Evolutionary conservation across 257 asterid genomes (phyloP).

Genomic region (Capsicum pubescens): DNA sequence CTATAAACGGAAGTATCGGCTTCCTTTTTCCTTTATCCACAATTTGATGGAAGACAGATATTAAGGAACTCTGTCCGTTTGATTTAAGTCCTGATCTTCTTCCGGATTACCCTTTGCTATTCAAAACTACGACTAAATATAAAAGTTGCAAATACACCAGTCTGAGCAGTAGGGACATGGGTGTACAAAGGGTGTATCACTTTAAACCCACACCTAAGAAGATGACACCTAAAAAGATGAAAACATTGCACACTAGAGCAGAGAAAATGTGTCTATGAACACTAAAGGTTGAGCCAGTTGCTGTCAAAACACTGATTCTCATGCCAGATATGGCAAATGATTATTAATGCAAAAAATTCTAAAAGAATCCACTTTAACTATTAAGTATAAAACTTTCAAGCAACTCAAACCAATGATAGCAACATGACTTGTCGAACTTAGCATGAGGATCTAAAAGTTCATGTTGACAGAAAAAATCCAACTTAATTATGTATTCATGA

Average conservation of each 20-base stretch:
- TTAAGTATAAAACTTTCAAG: not conserved
- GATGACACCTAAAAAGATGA: slow-evolving; percentile 8
- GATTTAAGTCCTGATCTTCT: not conserved
- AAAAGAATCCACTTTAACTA: not conserved
- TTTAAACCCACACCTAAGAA: not conserved
- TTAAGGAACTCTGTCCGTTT: not conserved
- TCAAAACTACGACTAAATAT: not conserved
- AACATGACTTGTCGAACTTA: not conserved
- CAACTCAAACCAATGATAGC: not conserved
- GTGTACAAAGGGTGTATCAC: not conserved
- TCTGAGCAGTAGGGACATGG: not conserved
- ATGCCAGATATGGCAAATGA: slow-evolving; percentile 5
- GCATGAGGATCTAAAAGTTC: not conserved
- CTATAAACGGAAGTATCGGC: not conserved
- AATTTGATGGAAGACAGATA: not conserved
- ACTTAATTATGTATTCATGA: not conserved
- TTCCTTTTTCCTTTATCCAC: not conserved
- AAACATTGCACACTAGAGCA: not conserved
- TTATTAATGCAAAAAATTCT: not conserved
- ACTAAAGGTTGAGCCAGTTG: slow-evolving; percentile 3
- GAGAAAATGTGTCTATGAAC: not conserved
- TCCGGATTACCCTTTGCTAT: not conserved
- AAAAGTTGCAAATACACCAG: not conserved
- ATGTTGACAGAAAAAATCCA: not conserved
- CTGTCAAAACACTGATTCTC: slow-evolving; percentile 5